Percentiles rank a stretch among this genome's conserved stretches.
phyloP scores from a whole-genome alignment of 129 eudicot genomes.

The Scalesia atractyloides region DNA sequence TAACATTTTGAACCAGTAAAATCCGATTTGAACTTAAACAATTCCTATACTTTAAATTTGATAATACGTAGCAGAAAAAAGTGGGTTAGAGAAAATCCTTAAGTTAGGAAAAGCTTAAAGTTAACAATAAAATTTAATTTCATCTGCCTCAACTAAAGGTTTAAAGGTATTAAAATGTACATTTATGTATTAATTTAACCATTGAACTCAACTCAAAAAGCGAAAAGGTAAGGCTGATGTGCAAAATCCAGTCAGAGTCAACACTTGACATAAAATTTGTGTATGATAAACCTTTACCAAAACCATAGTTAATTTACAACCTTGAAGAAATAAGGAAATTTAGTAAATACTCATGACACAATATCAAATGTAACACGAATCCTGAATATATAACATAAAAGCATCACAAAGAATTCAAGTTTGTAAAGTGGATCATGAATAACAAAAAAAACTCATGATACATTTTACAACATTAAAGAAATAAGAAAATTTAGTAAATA shows the following conservation, averaged over 20 bases:
- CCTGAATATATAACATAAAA: no score
- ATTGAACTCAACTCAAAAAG: constrained; percentile 1
- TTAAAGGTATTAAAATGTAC: constrained; percentile 22
- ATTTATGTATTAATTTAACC: constrained; percentile 1
- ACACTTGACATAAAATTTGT: not conserved
- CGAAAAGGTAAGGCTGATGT: constrained; percentile 15
- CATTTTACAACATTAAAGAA: no score
- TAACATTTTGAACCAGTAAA: not conserved
- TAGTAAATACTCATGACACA: no score
- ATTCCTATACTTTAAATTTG: not conserved
- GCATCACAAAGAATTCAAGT: no score
- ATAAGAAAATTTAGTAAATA: no score
- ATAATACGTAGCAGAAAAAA: not conserved
- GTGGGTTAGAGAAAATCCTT: constrained; percentile 6
- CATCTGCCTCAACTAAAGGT: not conserved
- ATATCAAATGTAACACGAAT: no score
- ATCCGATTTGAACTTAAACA: constrained; percentile 5
- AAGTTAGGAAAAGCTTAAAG: constrained; percentile 28
- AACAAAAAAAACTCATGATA: no score
- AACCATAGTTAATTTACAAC: no score
- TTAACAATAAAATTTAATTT: not conserved
- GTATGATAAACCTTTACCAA: not conserved
- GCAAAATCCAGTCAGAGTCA: constrained; percentile 33
- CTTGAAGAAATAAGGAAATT: no score
- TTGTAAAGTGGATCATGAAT: no score